These are phyloP conservation scores for Filosporella fistucella DNA, from an alignment of 495 filamentous ascomycete species.

Conservation along the genomic window DNA sequence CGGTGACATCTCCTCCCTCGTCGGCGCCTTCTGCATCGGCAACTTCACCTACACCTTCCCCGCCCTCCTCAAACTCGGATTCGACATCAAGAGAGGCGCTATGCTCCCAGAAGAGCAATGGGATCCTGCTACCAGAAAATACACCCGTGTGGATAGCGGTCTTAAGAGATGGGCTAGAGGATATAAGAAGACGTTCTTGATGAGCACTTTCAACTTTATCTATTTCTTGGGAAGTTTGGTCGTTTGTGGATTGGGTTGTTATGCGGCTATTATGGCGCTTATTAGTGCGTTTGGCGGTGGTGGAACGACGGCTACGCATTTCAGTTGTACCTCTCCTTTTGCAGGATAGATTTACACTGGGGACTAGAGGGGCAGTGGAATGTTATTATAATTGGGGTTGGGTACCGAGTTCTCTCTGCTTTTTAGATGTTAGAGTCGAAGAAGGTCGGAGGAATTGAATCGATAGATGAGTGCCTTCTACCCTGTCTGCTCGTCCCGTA, in stretches of 20 bases:
- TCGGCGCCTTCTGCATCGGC: conserved; percentile 37
- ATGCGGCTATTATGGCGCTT: conserved; percentile 5
- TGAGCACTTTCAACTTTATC: conserved; percentile 6
- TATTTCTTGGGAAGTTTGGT: conserved; percentile 7
- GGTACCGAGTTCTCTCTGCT: too few species aligned
- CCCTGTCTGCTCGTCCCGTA: too few species aligned
- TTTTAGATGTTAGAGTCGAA: too few species aligned
- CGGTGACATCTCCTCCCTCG: conserved; percentile 34
- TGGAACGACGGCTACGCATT: conserved; percentile 1
- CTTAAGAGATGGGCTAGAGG: conserved; percentile 37
- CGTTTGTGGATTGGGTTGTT: conserved; percentile 6
- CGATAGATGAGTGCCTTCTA: too few species aligned
- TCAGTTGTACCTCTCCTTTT: conserved; percentile 6
- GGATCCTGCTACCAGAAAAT: conserved; percentile 37
- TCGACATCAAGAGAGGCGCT: conserved; percentile 35
- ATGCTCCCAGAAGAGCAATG: conserved; percentile 38
- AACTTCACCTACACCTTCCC: conserved; percentile 19
- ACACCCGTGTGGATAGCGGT: conserved; percentile 25
- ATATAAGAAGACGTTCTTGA: conserved; percentile 1
- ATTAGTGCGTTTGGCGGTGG: conserved; percentile 8
- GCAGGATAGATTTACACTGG: background rate
- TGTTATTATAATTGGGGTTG: too few species aligned
- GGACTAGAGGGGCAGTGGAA: too few species aligned
- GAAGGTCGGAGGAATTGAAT: too few species aligned
- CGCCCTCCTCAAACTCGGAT: conserved; percentile 33